These are phyloP conservation scores for Saposhnikovia divaricata DNA, from an alignment of 129 eudicot genomes.

Conservation along the genomic window DNA sequence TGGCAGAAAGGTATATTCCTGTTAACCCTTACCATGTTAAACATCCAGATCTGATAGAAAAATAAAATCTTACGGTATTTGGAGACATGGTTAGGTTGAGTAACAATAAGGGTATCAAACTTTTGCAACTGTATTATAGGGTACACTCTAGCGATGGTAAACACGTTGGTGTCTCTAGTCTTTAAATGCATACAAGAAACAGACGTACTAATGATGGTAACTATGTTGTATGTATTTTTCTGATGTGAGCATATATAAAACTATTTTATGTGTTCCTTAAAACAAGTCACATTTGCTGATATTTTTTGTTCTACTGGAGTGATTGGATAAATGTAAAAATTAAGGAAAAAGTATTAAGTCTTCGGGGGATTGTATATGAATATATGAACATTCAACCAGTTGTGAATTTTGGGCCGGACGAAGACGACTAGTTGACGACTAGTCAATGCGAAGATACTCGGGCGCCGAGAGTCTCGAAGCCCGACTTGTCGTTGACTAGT, in stretches of 20 bases:
- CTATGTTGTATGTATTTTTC: background rate
- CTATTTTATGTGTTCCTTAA: background rate
- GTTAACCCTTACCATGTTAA: background rate
- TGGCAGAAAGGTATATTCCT: constrained; percentile 88
- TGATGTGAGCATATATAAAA: background rate
- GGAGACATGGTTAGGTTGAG: background rate
- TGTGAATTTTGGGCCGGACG: too few relatives aligned
- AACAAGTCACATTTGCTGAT: background rate
- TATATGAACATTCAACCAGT: too few relatives aligned
- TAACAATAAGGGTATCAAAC: background rate
- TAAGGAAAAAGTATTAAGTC: background rate
- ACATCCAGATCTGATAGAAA: background rate
- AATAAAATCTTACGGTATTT: background rate
- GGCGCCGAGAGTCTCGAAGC: too few relatives aligned
- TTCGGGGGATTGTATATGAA: background rate
- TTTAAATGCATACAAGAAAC: background rate
- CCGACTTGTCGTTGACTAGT: too few relatives aligned
- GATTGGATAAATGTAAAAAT: background rate
- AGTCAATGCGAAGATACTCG: too few relatives aligned
- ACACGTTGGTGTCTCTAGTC: background rate
- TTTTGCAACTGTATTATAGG: background rate
- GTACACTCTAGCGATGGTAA: background rate
- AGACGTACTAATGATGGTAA: background rate
- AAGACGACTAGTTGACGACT: too few relatives aligned
- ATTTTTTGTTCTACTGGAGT: background rate